Evolutionary conservation across 192 early-diverging fungal genomes (phyloP).

Genomic region (Coemansia sp.): DNA sequence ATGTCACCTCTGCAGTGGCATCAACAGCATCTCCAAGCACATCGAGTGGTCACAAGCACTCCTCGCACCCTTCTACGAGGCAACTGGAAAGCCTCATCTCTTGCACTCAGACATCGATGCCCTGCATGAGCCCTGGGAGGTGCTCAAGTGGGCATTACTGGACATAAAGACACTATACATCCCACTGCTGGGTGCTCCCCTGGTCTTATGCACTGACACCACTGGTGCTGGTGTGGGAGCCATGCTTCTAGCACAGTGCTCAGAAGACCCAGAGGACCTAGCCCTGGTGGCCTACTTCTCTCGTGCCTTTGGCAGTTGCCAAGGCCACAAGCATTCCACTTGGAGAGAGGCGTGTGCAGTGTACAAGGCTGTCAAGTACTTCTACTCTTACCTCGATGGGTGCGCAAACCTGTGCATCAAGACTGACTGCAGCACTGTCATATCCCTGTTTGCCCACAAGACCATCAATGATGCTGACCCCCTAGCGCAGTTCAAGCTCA

Average conservation of each 20-base stretch:
- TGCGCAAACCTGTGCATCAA: conserved; percentile 22
- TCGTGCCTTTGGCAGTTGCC: conserved; percentile 8
- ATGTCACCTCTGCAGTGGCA: conserved; percentile 9
- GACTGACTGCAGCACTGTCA: conserved; percentile 19
- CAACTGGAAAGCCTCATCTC: not conserved
- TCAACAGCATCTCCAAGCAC: conserved; percentile 22
- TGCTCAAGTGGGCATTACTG: conserved; percentile 5
- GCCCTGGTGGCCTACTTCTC: conserved; percentile 26
- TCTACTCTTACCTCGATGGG: conserved; percentile 31
- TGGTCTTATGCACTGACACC: conserved; percentile 19
- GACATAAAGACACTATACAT: conserved; percentile 11
- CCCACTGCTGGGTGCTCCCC: conserved; percentile 17
- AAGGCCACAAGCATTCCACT: conserved; percentile 12
- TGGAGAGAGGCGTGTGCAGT: conserved; percentile 25
- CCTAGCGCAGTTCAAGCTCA: too few species aligned
- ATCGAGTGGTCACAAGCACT: conserved; percentile 14
- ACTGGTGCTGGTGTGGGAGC: conserved; percentile 17
- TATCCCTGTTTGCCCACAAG: too few species aligned
- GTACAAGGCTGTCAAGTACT: conserved; percentile 12
- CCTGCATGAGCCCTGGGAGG: conserved; percentile 5
- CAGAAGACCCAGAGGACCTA: conserved; percentile 5
- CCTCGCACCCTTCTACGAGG: conserved; percentile 29
- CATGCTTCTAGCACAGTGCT: conserved; percentile 18
- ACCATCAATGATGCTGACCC: too few species aligned
- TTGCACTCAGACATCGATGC: not conserved